A percentile compares a stretch with the other conserved stretches of the same genome.
Evolutionary conservation across 2,329 filamentous ascomycete species (phyloP).

Genomic region (Cladophialophora carrionii): DNA sequence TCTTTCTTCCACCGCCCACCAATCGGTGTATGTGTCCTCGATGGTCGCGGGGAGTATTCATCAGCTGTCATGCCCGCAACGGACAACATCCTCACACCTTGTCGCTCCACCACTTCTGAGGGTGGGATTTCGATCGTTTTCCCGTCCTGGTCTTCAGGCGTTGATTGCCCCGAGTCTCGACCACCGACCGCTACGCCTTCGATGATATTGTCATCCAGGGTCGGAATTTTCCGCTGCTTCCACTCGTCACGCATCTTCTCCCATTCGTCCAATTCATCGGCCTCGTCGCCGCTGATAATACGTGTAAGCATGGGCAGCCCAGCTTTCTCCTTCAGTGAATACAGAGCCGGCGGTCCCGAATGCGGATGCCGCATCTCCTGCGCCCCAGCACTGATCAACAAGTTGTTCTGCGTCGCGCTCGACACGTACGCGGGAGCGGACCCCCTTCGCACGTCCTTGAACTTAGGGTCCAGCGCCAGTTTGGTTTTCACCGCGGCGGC

Average conservation of each 20-base stretch:
- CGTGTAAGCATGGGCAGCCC: constrained; percentile 31
- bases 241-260: constrained; percentile 31
- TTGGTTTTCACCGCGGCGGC: constrained; percentile 27
- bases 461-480: constrained; percentile 21
- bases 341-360: constrained; percentile 33
- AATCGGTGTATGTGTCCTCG: constrained; percentile 26
- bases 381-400: constrained; percentile 25
- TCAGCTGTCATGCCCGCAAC: constrained; percentile 3
- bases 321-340: constrained; percentile 13
- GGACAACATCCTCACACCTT: constrained; percentile 15
- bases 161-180: constrained; percentile 18
- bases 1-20: constrained; percentile 30
- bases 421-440: not conserved
- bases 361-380: constrained; percentile 35
- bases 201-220: constrained; percentile 23
- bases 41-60: constrained; percentile 18
- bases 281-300: constrained; percentile 35
- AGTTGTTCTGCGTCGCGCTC: constrained; percentile 15
- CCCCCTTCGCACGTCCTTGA: constrained; percentile 14
- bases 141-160: constrained; percentile 7
- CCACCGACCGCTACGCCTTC: constrained; percentile 23
- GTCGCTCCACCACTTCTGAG: constrained; percentile 11
- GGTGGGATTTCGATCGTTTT: constrained; percentile 6
- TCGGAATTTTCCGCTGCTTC: constrained; percentile 22
- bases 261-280: constrained; percentile 34